Conservation (phyloP, 169 alveolate species). For the Hepatocystis sp. region DNA sequence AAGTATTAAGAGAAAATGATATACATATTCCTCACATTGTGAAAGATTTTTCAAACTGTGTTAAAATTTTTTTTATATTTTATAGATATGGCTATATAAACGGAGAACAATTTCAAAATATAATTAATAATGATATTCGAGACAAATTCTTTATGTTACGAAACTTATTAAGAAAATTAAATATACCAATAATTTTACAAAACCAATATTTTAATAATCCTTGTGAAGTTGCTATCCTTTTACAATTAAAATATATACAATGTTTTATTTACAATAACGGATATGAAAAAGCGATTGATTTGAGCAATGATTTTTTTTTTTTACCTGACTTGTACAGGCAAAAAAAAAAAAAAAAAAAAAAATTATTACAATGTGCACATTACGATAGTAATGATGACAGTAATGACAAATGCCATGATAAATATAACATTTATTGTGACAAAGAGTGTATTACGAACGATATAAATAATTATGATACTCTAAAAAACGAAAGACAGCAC, state of each 20-base stretch:
- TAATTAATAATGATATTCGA: constrained; percentile 9
- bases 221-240: constrained; percentile 68
- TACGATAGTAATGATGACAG: no score
- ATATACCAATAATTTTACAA: constrained; percentile 47
- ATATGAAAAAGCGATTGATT: constrained; percentile 52
- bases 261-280: constrained; percentile 41
- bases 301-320: constrained; percentile 1
- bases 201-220: constrained; percentile 53
- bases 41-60: constrained; percentile 49
- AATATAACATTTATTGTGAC: no score
- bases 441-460: no score
- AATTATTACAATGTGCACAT: not conserved
- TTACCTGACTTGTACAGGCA: constrained; percentile 9
- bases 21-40: constrained; percentile 32
- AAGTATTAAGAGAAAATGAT: not conserved
- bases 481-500: no score
- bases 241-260: constrained; percentile 64
- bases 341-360: constrained; percentile 12
- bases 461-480: no score
- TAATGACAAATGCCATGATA: no score
- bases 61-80: constrained; percentile 57
- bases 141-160: constrained; percentile 33
- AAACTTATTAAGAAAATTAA: constrained; percentile 38
- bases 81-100: constrained; percentile 53
- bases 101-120: constrained; percentile 24